Conservation (phyloP, 164 flowering plant genomes). For the Nymphaea colorata region DNA sequence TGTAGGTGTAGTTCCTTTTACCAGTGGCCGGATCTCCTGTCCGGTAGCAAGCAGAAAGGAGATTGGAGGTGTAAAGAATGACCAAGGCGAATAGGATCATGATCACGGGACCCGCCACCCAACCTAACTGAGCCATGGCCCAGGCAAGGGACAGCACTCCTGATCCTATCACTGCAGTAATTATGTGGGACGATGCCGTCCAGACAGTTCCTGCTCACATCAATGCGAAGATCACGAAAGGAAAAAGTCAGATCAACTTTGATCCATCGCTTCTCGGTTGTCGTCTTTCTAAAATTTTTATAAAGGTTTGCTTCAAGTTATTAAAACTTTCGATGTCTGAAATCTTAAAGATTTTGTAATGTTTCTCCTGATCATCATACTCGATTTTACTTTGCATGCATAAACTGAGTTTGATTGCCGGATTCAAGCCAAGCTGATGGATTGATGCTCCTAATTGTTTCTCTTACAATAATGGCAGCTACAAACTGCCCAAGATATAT, state of each 20-base stretch:
- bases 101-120: conserved; percentile 45
- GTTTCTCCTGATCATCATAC: background rate
- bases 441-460: no score
- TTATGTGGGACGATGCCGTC: conserved; percentile 46
- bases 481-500: no score
- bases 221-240: background rate
- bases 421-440: no score
- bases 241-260: background rate
- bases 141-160: conserved; percentile 61
- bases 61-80: conserved; percentile 39
- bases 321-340: no score
- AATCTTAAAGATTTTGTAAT: background rate
- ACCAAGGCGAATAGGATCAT: conserved; percentile 37
- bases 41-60: conserved; percentile 42
- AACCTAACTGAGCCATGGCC: conserved; percentile 60
- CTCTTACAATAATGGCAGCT: no score
- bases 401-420: no score
- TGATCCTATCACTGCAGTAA: conserved; percentile 58
- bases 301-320: background rate
- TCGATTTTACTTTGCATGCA: no score
- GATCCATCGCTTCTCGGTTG: background rate
- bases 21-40: conserved; percentile 40
- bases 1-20: conserved; percentile 49
- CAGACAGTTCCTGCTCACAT: conserved; percentile 34
- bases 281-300: background rate